Base-by-base conservation (phyloP, 495 filamentous ascomycete genomes). In the Bacidia gigantensis region DNA sequence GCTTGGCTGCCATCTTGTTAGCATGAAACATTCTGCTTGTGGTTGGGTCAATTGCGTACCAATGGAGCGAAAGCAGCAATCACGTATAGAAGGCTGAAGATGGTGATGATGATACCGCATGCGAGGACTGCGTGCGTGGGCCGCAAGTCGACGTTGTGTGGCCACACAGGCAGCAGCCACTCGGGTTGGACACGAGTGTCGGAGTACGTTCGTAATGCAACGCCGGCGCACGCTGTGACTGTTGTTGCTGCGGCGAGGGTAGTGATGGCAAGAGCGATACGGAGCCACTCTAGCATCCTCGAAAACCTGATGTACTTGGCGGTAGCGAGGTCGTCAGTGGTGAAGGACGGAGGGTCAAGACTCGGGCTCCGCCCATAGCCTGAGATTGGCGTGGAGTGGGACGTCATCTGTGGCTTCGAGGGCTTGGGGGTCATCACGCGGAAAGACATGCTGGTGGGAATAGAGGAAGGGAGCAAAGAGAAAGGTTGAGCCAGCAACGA, bases 91-190 rank as follows among this genome's bases (percentile, higher is more conserved):
- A 74, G 12, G 40, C 66, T 70, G 49, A 68, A 55, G 12, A 66
- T 55, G 0, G 62, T 53, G 39, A 77, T 61, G 7, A 75, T 56
- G 41, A 65, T 64, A 1, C 72, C 74, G 50, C 70, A 73, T 9
- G 71, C 61, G 3, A 77, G 32, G 0, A 67, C 50, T 9, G 72
- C 69, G 23, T 68, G 64, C 11, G 67, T 71, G 1, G 71, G 71
- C 11, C 72, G 69, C 5, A 70, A 23, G 50, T 77, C 73, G 40
- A 77, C 60, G 46, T 73, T 70, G 50, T 67, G 46, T 7, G 74
- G 74, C 74, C 74, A 77, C 1, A 77, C 61, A 3, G 66, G 68
- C 10, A 77, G 64, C 41, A 70, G 63, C 38, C 65, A 58, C 41
- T 59, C 60, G 12, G 58, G 63, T 53, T 63, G 67, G 25, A 62